phyloP scores from a whole-genome alignment of 805 yeast genomes.

The Teunomyces atbi region DNA sequence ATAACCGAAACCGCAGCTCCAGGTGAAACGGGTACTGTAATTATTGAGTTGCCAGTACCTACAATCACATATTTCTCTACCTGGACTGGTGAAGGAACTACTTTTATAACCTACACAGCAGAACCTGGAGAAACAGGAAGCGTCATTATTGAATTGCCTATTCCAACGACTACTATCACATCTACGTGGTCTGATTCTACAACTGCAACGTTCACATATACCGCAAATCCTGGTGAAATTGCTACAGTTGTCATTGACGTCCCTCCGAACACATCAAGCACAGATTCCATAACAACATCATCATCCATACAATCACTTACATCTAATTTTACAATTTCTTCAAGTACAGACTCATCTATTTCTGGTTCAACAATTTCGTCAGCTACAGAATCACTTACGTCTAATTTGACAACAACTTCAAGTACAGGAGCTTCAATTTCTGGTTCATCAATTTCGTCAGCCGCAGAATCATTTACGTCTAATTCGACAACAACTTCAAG shows the following conservation, averaged over 20 bases:
- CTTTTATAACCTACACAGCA: slow-evolving; percentile 7
- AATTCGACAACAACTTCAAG: too few relatives aligned
- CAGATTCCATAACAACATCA: too few relatives aligned
- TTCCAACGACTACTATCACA: slow-evolving; percentile 6
- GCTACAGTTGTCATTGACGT: slow-evolving; percentile 13
- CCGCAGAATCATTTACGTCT: too few relatives aligned
- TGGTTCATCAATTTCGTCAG: too few relatives aligned
- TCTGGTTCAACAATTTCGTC: not conserved
- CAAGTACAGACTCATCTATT: too few relatives aligned
- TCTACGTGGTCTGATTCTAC: slow-evolving; percentile 11
- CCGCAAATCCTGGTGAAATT: slow-evolving; percentile 9
- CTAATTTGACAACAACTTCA: too few relatives aligned
- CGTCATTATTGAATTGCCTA: slow-evolving; percentile 13
- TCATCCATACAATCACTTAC: too few relatives aligned
- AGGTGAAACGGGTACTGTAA: slow-evolving; percentile 9
- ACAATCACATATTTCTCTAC: slow-evolving; percentile 9
- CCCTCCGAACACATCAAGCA: slow-evolving; percentile 2
- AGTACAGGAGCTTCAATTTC: too few relatives aligned
- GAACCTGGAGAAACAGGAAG: slow-evolving; percentile 10
- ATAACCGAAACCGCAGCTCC: slow-evolving; percentile 9
- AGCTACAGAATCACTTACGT: not conserved
- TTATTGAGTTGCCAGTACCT: slow-evolving; percentile 15
- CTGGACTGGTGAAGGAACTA: slow-evolving; percentile 13
- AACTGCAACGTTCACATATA: slow-evolving; percentile 7
- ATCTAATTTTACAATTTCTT: too few relatives aligned